Evolutionary conservation across 495 filamentous ascomycete genomes (phyloP).

Genomic region (Opeltia flavorubescens): DNA sequence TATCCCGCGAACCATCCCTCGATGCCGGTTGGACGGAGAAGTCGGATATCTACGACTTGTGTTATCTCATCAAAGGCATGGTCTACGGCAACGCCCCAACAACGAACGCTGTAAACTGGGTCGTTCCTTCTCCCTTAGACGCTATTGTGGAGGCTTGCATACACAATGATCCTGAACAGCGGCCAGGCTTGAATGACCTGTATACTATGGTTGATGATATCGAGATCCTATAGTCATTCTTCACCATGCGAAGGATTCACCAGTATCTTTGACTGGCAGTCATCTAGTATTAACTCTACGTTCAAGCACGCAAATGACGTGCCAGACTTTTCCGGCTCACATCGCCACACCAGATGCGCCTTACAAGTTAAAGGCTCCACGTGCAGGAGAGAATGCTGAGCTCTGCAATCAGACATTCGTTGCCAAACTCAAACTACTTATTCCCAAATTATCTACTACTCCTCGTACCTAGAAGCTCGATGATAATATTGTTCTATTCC

Average conservation of each 20-base stretch:
- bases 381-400: conserved; percentile 11
- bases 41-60: not conserved
- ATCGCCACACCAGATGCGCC: not conserved
- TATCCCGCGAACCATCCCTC: not conserved
- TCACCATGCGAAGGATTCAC: too few relatives aligned
- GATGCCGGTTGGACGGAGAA: not conserved
- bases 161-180: not conserved
- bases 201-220: not conserved
- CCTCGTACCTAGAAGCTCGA: conserved; percentile 25
- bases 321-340: conserved; percentile 22
- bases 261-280: conserved; percentile 18
- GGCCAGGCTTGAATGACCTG: not conserved
- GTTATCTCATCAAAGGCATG: not conserved
- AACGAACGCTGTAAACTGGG: not conserved
- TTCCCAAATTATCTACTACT: conserved; percentile 21
- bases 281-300: conserved; percentile 15
- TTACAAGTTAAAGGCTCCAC: conserved; percentile 1
- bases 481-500: conserved; percentile 26
- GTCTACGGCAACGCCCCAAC: not conserved
- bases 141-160: not conserved
- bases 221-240: too few relatives aligned
- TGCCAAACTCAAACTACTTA: conserved; percentile 19
- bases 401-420: conserved; percentile 23
- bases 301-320: conserved; percentile 26
- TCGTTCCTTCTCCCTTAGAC: not conserved